Percentiles rank a stretch among this genome's conserved stretches.
Conservation (phyloP, 495 filamentous ascomycete species). For the Neurospora discreta region DNA sequence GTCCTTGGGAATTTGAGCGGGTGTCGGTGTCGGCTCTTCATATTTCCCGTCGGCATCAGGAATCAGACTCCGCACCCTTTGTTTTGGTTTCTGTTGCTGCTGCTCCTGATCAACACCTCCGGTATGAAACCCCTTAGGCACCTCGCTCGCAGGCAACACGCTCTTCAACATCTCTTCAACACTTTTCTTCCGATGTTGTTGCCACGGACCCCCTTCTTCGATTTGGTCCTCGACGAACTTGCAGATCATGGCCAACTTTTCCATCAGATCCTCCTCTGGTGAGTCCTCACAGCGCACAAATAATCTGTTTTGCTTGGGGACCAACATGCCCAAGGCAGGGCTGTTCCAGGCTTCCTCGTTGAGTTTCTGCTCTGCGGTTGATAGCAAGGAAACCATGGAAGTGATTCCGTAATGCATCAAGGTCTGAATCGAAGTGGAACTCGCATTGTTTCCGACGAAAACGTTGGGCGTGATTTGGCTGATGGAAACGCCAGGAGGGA, state of each 20-base stretch:
- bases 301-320: background rate
- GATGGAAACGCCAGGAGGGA: background rate
- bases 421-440: background rate
- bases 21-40: background rate
- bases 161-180: background rate
- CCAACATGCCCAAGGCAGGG: background rate
- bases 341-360: background rate
- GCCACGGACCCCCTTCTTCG: background rate
- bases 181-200: background rate
- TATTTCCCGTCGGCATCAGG: background rate
- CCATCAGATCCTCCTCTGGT: background rate
- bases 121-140: background rate
- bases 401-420: background rate
- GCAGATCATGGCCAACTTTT: background rate
- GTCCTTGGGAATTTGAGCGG: background rate
- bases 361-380: background rate
- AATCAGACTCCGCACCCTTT: background rate
- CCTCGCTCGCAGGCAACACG: background rate
- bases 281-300: background rate
- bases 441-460: background rate
- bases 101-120: background rate
- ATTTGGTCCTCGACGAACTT: background rate
- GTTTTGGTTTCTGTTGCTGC: background rate
- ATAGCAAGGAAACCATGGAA: background rate
- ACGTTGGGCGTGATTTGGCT: background rate